These are phyloP conservation scores for Globisporangium spiculum DNA, from an alignment of 352 stramenopile genomes.

Conservation along the genomic window DNA sequence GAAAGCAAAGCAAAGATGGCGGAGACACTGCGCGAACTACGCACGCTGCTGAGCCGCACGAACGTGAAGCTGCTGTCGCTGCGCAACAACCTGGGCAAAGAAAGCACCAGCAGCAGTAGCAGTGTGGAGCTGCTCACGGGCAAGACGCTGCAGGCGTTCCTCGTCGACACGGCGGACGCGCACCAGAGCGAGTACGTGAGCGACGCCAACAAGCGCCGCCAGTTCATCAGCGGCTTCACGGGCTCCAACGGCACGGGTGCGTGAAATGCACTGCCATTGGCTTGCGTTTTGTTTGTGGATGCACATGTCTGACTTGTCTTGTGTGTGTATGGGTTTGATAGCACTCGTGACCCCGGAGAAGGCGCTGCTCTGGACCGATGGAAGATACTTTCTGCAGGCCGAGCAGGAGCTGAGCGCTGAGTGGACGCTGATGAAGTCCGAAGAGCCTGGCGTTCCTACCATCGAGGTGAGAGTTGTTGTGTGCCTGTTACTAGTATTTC, in stretches of 20 bases:
- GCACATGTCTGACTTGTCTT: background rate
- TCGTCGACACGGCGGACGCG: constrained; percentile 96
- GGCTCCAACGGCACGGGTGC: constrained; percentile 94
- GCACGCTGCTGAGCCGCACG: constrained; percentile 53
- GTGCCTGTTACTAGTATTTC: constrained; percentile 17
- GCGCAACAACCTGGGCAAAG: constrained; percentile 55
- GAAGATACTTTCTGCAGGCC: constrained; percentile 98
- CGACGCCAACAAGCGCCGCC: constrained; percentile 92
- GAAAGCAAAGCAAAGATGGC: constrained; percentile 31
- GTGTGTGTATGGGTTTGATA: constrained; percentile 2
- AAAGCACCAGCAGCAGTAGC: constrained; percentile 11
- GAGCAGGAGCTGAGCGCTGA: constrained; percentile 89
- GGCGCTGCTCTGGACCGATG: constrained; percentile 97
- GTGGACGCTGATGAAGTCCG: constrained; percentile 96
- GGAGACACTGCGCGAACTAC: constrained; percentile 66
- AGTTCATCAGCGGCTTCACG: constrained; percentile 96
- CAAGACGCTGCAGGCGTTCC: constrained; percentile 81
- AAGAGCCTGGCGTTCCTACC: constrained; percentile 89
- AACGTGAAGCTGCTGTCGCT: constrained; percentile 68
- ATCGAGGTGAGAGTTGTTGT: constrained; percentile 58
- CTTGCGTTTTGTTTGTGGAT: background rate
- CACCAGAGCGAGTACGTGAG: constrained; percentile 99
- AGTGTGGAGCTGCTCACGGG: constrained; percentile 30
- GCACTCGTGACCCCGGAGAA: constrained; percentile 79
- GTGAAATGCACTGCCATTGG: no score